These are phyloP conservation scores for Moesziomyces parantarcticus DNA, from an alignment of 1,284 basidiomycete genomes.

Conservation along the genomic window DNA sequence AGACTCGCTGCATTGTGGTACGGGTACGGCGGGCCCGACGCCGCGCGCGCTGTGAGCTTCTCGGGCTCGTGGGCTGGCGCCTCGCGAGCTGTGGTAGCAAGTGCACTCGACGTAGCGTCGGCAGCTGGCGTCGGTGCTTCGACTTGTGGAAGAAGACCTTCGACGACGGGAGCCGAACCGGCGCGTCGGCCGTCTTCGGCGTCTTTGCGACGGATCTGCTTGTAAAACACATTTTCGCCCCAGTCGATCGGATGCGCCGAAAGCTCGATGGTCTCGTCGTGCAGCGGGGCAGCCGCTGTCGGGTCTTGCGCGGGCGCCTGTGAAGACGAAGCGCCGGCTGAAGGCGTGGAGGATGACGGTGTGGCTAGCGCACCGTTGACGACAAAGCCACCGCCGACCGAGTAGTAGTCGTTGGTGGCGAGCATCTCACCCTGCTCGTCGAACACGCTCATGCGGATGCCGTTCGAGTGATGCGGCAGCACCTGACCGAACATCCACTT, in stretches of 20 bases:
- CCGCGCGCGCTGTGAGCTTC: constrained; percentile 19
- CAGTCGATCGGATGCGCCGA: constrained; percentile 71
- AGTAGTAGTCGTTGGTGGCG: constrained; percentile 93
- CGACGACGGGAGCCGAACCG: constrained; percentile 55
- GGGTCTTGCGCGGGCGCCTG: background rate
- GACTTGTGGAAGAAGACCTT: constrained; percentile 18
- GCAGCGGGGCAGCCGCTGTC: background rate
- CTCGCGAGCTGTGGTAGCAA: background rate
- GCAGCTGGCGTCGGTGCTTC: constrained; percentile 9
- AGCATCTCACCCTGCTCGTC: constrained; percentile 82
- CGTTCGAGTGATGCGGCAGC: constrained; percentile 70
- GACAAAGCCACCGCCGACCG: constrained; percentile 65
- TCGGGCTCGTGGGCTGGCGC: constrained; percentile 4
- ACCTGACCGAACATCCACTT: constrained; percentile 84
- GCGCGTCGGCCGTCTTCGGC: constrained; percentile 78
- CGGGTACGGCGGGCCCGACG: constrained; percentile 78
- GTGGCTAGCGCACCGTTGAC: constrained; percentile 64
- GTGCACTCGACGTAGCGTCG: background rate
- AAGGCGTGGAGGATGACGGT: constrained; percentile 7
- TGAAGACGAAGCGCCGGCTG: too few species aligned
- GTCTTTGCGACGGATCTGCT: constrained; percentile 84
- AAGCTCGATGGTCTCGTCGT: constrained; percentile 19
- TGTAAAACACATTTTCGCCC: constrained; percentile 95
- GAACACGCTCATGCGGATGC: constrained; percentile 91
- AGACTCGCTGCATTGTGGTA: constrained; percentile 84